phyloP scores from a whole-genome alignment of 179 eudicot species.

The Beta macrorhiza region DNA sequence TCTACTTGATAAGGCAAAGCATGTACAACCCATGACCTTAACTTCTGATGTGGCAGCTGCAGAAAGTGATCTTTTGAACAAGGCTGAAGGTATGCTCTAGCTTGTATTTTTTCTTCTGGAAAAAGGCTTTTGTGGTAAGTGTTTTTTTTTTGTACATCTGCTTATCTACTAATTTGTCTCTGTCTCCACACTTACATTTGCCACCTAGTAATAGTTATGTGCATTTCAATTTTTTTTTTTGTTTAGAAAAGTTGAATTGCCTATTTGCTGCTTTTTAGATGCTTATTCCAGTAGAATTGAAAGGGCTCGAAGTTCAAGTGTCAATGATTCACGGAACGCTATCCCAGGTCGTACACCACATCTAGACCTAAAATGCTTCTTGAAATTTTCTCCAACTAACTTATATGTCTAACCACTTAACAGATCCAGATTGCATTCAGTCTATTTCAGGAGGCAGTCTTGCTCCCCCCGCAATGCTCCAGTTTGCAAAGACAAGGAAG shows the following conservation, averaged over 20 bases:
- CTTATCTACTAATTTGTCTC: neutral
- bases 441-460: conserved; percentile 60
- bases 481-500: conserved; percentile 86
- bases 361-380: neutral
- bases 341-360: conserved; percentile 20
- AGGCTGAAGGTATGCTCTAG: conserved; percentile 55
- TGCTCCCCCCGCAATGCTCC: conserved; percentile 61
- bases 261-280: conserved; percentile 29
- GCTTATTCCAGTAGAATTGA: conserved; percentile 44
- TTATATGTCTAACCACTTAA: conserved; percentile 30
- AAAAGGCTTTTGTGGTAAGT: neutral
- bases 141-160: neutral
- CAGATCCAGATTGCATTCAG: conserved; percentile 76
- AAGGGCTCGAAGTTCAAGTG: conserved; percentile 51
- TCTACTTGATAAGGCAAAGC: conserved; percentile 38
- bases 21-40: conserved; percentile 58
- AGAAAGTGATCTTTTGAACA: conserved; percentile 50
- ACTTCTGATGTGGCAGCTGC: conserved; percentile 53
- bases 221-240: neutral
- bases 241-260: conserved; percentile 1
- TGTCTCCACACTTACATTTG: neutral
- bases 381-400: neutral
- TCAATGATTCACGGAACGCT: conserved; percentile 39
- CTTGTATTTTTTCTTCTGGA: neutral
- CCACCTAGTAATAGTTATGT: neutral